Evolutionary conservation across 331 rosid species (phyloP).

Genomic region (Arachis monticola): DNA sequence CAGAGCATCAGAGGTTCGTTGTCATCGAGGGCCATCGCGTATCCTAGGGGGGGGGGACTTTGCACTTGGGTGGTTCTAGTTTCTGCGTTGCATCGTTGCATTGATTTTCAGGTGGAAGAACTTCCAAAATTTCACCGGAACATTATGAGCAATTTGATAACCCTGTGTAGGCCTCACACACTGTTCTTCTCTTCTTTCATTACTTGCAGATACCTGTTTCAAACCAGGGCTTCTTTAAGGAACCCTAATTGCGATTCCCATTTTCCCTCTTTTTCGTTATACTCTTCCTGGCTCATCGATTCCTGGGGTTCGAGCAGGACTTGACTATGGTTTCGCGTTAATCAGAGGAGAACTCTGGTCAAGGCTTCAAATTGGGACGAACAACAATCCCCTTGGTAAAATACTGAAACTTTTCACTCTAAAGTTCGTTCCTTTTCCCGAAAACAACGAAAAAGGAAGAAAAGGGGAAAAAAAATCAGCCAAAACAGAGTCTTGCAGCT

Average conservation of each 20-base stretch:
- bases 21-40: slow-evolving; percentile 35
- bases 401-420: neutral
- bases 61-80: neutral
- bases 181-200: slow-evolving; percentile 63
- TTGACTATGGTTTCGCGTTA: slow-evolving; percentile 56
- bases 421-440: slow-evolving; percentile 27
- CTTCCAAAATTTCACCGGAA: slow-evolving; percentile 19
- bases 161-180: slow-evolving; percentile 59
- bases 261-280: slow-evolving; percentile 37
- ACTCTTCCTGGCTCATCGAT: slow-evolving; percentile 48
- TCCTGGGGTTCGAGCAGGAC: slow-evolving; percentile 42
- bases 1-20: neutral
- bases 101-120: slow-evolving; percentile 8
- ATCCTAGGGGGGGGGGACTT: slow-evolving; percentile 15
- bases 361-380: slow-evolving; percentile 77
- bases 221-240: slow-evolving; percentile 51
- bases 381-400: slow-evolving; percentile 80
- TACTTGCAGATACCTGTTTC: slow-evolving; percentile 58
- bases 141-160: slow-evolving; percentile 66
- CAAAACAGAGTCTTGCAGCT: neutral
- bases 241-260: slow-evolving; percentile 54
- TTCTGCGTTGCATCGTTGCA: slow-evolving; percentile 13
- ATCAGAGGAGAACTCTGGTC: slow-evolving; percentile 70
- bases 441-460: neutral
- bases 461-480: neutral